These are phyloP conservation scores for Penicillium robsamsonii DNA, from an alignment of 495 filamentous ascomycete genomes.

Conservation along the genomic window DNA sequence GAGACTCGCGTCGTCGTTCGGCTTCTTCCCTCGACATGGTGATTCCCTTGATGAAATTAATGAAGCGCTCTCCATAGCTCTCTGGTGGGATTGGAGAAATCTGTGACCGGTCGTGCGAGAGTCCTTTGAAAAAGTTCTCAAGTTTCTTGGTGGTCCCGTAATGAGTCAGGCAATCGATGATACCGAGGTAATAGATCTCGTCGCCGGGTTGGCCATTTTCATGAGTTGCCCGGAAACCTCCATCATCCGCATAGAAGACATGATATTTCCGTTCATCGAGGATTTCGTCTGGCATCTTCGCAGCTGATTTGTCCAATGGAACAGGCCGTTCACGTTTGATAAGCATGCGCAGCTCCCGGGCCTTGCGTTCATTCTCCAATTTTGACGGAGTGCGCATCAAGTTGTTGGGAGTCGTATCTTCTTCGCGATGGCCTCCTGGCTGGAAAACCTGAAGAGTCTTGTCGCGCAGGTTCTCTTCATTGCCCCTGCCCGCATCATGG, in stretches of 20 bases:
- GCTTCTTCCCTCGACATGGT: slow-evolving; percentile 88
- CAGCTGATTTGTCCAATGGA: slow-evolving; percentile 76
- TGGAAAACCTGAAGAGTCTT: slow-evolving; percentile 96
- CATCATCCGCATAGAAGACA: slow-evolving; percentile 90
- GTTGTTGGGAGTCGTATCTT: slow-evolving; percentile 55
- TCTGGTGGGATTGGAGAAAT: slow-evolving; percentile 94
- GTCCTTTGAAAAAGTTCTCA: slow-evolving; percentile 91
- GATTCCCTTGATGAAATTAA: slow-evolving; percentile 85
- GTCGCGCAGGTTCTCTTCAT: slow-evolving; percentile 92
- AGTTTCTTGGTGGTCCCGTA: slow-evolving; percentile 85
- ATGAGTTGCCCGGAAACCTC: slow-evolving; percentile 89
- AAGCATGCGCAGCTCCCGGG: slow-evolving; percentile 84
- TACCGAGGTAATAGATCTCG: slow-evolving; percentile 95
- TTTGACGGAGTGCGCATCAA: slow-evolving; percentile 92
- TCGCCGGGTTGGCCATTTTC: slow-evolving; percentile 82
- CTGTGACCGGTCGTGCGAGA: slow-evolving; percentile 73
- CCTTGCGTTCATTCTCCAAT: slow-evolving; percentile 87
- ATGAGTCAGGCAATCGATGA: slow-evolving; percentile 96
- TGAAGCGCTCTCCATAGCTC: slow-evolving; percentile 89
- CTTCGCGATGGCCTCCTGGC: slow-evolving; percentile 70
- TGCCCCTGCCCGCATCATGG: slow-evolving; percentile 83
- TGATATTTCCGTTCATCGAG: slow-evolving; percentile 65
- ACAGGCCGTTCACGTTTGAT: slow-evolving; percentile 91
- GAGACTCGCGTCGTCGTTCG: slow-evolving; percentile 56
- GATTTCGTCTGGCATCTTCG: slow-evolving; percentile 86